Base-by-base conservation (phyloP, 495 filamentous ascomycete species). In the Cairneyella variabilis region DNA sequence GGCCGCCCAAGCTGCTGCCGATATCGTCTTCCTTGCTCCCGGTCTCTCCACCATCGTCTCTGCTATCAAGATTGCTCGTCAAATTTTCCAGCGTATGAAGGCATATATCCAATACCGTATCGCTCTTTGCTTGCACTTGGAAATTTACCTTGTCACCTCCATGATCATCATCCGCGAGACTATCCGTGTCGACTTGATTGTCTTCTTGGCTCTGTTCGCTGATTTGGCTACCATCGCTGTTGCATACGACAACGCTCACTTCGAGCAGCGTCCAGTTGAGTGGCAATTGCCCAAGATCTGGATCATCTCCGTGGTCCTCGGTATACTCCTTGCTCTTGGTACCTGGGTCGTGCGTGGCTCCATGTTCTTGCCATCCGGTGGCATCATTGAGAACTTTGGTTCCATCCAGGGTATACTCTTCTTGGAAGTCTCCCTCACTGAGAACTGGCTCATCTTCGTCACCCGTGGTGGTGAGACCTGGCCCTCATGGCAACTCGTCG, bases 51-150 rank as follows among this genome's bases (percentile, higher is more conserved):
- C 84, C 58, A 88, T 88, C 44, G 84, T 88, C 65, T 77, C 83
- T 68, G 83, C 84, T 57, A 88, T 88, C 75, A 88, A 88, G 77
- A 83, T 85, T 60, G 82, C 84, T 58, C 83, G 84, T 63, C 80
- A 88, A 70, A 88, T 88, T 64, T 88, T 88, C 83, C 84, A 88
- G 75, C 84, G 84, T 62, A 88, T 88, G 84, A 88, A 88, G 79
- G 79, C 84, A 30, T 88, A 88, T 65, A 86, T 88, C 56, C 84
- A 88, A 68, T 88, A 88, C 74, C 84, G 84, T 80, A 88, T 88
- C 64, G 84, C 84, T 51, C 80, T 88, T 53, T 88, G 84, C 70
- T 73, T 88, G 45, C 84, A 88, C 70, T 71, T 88, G 62, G 84
- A 88, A 72, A 80, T 88, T 64, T 88, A 87, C 75, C 73, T 88